These are phyloP conservation scores for Rhodocollybia butyracea DNA, from an alignment of 768 basidiomycete genomes.

Conservation along the genomic window DNA sequence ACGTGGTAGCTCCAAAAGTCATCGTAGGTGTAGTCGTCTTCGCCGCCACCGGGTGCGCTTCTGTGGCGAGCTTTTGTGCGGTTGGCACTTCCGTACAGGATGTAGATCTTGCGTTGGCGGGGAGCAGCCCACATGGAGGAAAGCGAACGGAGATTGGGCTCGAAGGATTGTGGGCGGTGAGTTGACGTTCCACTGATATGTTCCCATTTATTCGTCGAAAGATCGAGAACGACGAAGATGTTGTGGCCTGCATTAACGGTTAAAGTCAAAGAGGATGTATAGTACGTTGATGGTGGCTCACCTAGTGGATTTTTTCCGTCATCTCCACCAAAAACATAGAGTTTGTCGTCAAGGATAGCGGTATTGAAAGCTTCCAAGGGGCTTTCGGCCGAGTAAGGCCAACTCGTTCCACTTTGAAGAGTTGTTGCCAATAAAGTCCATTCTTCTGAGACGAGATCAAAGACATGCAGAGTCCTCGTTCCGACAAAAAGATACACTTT, in stretches of 20 bases:
- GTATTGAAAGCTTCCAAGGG: background rate
- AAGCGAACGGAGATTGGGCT: conserved; percentile 16
- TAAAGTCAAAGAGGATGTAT: no score
- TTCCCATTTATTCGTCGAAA: conserved; percentile 17
- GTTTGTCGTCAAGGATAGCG: background rate
- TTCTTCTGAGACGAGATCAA: conserved; percentile 19
- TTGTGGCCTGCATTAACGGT: conserved; percentile 17
- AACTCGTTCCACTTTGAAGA: background rate
- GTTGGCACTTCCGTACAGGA: conserved; percentile 10
- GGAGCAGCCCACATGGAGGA: conserved; percentile 16
- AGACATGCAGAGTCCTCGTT: conserved; percentile 17
- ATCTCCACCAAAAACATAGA: background rate
- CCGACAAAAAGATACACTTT: conserved; percentile 21
- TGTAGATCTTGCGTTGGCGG: conserved; percentile 2
- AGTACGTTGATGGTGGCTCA: no score
- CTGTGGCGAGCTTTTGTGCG: conserved; percentile 9
- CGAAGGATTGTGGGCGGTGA: conserved; percentile 2
- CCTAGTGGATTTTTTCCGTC: no score
- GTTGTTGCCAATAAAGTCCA: conserved; percentile 17
- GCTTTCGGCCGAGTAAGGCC: background rate
- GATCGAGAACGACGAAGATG: conserved; percentile 19
- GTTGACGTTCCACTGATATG: conserved; percentile 11
- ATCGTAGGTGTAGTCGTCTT: no score
- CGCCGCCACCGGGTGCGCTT: conserved; percentile 22
- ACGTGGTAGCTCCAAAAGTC: no score